Percentiles rank a stretch among this genome's conserved stretches.
Evolutionary conservation across 2,329 filamentous ascomycete genomes (phyloP).

Genomic region (Diaporthe sp.): DNA sequence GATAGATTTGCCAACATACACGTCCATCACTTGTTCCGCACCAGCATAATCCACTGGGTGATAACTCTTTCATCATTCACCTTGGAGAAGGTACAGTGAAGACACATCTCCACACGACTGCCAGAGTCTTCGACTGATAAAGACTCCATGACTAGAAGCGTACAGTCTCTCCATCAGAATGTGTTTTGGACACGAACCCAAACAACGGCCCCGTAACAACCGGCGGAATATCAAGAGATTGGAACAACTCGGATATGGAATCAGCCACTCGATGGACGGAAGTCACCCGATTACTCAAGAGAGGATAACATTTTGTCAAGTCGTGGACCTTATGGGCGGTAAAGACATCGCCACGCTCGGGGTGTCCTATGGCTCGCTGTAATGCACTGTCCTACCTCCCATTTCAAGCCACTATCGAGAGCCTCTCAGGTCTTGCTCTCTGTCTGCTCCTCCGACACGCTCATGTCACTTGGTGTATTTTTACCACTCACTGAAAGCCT

Average conservation of each 20-base stretch:
- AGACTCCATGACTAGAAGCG: not conserved
- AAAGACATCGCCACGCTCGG: not conserved
- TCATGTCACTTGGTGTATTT: no score
- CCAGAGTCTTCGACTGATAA: not conserved
- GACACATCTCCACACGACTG: not conserved
- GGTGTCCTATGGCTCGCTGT: not conserved
- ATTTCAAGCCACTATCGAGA: no score
- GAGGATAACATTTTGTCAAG: not conserved
- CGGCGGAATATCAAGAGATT: not conserved
- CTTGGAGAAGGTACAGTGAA: not conserved
- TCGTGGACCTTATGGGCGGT: not conserved
- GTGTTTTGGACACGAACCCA: not conserved
- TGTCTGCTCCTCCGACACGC: no score
- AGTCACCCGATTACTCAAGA: not conserved
- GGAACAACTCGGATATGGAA: not conserved
- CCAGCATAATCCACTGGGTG: not conserved
- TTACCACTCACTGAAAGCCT: no score
- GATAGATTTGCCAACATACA: not conserved
- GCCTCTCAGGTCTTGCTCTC: no score
- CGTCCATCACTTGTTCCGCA: not conserved
- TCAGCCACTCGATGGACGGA: not conserved
- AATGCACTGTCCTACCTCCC: not conserved
- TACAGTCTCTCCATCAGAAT: not conserved
- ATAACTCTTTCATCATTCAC: not conserved
- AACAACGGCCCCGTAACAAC: not conserved